Evolutionary conservation across 139 green algal species (phyloP).

Genomic region (Tetratostichococcus sp.): DNA sequence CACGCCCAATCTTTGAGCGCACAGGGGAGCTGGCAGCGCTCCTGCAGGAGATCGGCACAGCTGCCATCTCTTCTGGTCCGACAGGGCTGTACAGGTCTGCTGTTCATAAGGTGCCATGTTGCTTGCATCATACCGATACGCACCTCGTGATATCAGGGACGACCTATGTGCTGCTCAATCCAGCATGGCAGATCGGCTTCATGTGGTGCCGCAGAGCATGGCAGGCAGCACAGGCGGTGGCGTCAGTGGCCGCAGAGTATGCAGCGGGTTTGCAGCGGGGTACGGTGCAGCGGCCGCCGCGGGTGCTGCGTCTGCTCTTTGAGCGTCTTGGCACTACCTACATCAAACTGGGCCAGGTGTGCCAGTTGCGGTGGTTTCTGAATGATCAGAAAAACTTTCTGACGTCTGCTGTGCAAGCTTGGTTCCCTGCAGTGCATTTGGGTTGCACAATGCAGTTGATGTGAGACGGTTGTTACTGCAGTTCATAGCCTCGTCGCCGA

Average conservation of each 20-base stretch:
- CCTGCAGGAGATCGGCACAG: neutral
- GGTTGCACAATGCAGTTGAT: too few relatives aligned
- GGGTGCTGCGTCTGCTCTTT: slow-evolving; percentile 79
- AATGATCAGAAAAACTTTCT: too few relatives aligned
- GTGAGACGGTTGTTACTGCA: too few relatives aligned
- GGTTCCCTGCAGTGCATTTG: too few relatives aligned
- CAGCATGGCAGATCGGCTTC: too few relatives aligned
- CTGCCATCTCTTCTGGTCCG: neutral
- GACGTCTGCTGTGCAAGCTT: too few relatives aligned
- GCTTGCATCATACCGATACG: too few relatives aligned
- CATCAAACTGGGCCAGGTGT: slow-evolving; percentile 80
- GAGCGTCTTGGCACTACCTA: slow-evolving; percentile 92
- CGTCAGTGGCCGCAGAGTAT: neutral
- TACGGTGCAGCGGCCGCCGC: neutral
- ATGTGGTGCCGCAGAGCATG: neutral
- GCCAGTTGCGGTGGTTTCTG: neutral
- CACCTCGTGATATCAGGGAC: too few relatives aligned
- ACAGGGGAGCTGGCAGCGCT: neutral
- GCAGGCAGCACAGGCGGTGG: slow-evolving; percentile 2
- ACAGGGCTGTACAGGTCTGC: neutral
- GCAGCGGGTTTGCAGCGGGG: neutral
- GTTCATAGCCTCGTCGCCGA: slow-evolving; percentile 91
- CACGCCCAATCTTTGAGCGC: neutral
- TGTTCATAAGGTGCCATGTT: too few relatives aligned
- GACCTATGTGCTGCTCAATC: too few relatives aligned